Base-by-base conservation (phyloP, 148 eudicot species). In the Rhododendron griersonianum region DNA sequence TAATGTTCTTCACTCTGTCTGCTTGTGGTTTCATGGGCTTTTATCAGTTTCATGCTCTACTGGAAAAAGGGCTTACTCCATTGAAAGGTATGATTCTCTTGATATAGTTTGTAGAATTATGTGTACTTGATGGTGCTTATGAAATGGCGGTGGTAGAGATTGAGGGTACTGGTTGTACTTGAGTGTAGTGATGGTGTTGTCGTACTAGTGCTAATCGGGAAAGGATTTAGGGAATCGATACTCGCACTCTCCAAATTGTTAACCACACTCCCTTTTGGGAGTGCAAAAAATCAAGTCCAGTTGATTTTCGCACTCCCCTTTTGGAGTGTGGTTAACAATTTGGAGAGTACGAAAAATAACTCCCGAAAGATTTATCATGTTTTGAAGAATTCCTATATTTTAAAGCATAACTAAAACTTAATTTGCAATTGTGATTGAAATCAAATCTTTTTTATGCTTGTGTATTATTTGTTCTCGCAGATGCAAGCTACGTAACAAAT, bases 21-120 rank as follows among this genome's bases (percentile, higher is more conserved):
- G 86, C 89, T 1, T 71, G 86, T 71, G 74, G 61, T 14, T 87
- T 87, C 78, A 84, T 87, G 89, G 89, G 86, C 3, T 80, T 79
- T 84, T 39, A 80, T 69, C 86, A 84, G 73, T 71, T 65, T 45
- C 73, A 44, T 4, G 80, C 84, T 80, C 89, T 87, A 6, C 0
- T 80, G n/a, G 74, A 87, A 57, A 79, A 51, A 65, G 84, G 84
- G 3, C 44, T 84, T 23, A 45, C 16, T 39, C 82, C 83, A 44
- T 74, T 78, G 5, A 78, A 85, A 78, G 87, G 82, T 85, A 74
- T 35, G 44, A 33, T 14, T 67, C 69, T 63, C 28, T 67, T 67
- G 33, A 11, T 25, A 28, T 25, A 13, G 19, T 30, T 11, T 4
- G 19, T 71, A 33, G 19, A 71, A 21, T 23, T 21, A 59, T 28